Evolutionary conservation across 2,329 filamentous ascomycete species (phyloP).

Genomic region (Verticillium klebahnii): DNA sequence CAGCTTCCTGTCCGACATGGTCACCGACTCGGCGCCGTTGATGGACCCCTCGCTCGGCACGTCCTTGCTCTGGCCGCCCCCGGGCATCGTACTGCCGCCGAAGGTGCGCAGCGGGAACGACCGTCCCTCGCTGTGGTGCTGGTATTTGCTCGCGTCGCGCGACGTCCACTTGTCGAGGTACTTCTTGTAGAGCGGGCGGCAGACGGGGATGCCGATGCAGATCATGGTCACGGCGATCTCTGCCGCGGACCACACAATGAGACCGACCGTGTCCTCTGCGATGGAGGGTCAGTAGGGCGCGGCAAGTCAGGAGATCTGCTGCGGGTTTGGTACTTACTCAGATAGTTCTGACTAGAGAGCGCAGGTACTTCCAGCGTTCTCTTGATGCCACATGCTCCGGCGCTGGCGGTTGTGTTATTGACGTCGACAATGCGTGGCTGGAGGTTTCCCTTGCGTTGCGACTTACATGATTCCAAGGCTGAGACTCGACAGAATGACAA

Average conservation of each 20-base stretch:
- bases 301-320: neutral
- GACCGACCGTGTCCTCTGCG: conserved; percentile 27
- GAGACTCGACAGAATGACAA: conserved; percentile 35
- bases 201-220: conserved; percentile 33
- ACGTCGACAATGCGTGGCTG: neutral
- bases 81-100: conserved; percentile 1
- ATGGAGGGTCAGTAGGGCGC: neutral
- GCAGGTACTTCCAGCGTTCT: conserved; percentile 22
- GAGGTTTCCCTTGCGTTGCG: too few relatives aligned
- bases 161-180: neutral
- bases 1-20: conserved; percentile 1
- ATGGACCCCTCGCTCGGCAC: neutral
- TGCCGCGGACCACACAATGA: conserved; percentile 32
- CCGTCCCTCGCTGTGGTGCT: neutral
- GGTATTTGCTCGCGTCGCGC: neutral
- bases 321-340: neutral
- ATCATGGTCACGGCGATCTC: conserved; percentile 34
- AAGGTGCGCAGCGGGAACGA: conserved; percentile 2
- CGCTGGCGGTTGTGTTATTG: neutral
- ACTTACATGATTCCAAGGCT: conserved; percentile 34
- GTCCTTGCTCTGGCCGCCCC: neutral
- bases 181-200: conserved; percentile 20
- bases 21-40: neutral
- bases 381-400: conserved; percentile 16
- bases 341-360: conserved; percentile 13